phyloP scores from a whole-genome alignment of 2,329 filamentous ascomycete genomes.

The Falciphora oryzae region DNA sequence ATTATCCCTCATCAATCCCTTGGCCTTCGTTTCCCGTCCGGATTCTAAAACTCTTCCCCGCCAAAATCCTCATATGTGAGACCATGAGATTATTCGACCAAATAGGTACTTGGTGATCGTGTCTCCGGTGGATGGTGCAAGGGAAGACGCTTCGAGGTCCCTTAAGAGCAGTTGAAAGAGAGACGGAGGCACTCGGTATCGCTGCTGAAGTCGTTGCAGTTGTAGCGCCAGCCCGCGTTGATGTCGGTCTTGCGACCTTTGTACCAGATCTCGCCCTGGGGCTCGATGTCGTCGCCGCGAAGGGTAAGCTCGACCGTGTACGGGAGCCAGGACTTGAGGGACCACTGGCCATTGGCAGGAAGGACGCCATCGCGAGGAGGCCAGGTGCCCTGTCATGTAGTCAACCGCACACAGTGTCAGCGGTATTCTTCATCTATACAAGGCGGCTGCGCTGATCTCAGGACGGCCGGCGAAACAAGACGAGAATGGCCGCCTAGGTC shows the following conservation, averaged over 20 bases:
- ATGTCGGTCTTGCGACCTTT: neutral
- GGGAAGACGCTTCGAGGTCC: neutral
- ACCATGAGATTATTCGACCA: too few species aligned
- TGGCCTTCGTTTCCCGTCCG: neutral
- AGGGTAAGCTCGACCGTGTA: neutral
- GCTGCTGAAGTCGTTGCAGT: neutral
- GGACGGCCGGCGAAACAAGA: too few species aligned
- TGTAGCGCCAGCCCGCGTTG: conserved; percentile 4
- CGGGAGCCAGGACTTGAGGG: neutral
- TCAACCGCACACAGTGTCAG: neutral
- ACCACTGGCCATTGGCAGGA: neutral
- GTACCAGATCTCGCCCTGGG: conserved; percentile 1
- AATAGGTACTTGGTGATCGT: too few species aligned
- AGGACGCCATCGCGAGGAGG: neutral
- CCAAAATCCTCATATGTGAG: too few species aligned
- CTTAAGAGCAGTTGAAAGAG: conserved; percentile 1
- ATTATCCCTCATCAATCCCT: neutral
- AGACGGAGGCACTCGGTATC: conserved; percentile 2
- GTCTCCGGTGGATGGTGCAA: too few species aligned
- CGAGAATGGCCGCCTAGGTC: too few species aligned
- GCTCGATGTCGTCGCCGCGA: neutral
- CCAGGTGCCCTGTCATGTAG: neutral
- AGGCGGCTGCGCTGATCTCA: too few species aligned
- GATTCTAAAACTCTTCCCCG: too few species aligned
- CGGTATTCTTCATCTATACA: too few species aligned